Conservation (phyloP, 2,329 filamentous ascomycete species). For the Kalmusia sp. region DNA sequence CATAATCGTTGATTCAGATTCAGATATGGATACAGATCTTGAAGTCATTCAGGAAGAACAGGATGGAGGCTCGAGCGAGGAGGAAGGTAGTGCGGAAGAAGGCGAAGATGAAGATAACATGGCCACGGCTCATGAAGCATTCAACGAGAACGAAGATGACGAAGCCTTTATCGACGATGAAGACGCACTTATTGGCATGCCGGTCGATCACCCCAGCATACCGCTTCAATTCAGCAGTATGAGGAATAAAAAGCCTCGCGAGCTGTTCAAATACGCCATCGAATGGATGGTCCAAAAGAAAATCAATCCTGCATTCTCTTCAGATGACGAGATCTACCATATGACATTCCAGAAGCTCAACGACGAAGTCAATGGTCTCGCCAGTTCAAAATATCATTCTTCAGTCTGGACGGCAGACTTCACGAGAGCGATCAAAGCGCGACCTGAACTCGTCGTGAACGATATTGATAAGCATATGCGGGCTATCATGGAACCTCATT, state of each 20-base stretch:
- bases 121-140: constrained; percentile 49
- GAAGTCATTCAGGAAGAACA: constrained; percentile 44
- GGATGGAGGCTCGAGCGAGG: constrained; percentile 20
- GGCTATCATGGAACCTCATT: constrained; percentile 49
- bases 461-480: constrained; percentile 27
- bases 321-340: constrained; percentile 68
- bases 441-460: constrained; percentile 62
- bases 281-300: constrained; percentile 85
- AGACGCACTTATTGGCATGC: constrained; percentile 58
- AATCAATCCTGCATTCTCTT: constrained; percentile 73
- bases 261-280: constrained; percentile 75
- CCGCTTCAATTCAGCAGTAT: constrained; percentile 74
- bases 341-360: constrained; percentile 75
- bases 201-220: constrained; percentile 65
- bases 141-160: constrained; percentile 63
- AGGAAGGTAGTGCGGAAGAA: constrained; percentile 11
- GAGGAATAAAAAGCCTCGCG: constrained; percentile 70
- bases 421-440: constrained; percentile 67
- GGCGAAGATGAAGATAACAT: constrained; percentile 26
- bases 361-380: constrained; percentile 72
- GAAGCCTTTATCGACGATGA: constrained; percentile 71
- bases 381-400: constrained; percentile 74
- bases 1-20: constrained; percentile 30
- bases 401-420: constrained; percentile 74
- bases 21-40: constrained; percentile 34